Conservation (phyloP, 2,329 filamentous ascomycete genomes). For the Hawksworthiomyces lignivorus region DNA sequence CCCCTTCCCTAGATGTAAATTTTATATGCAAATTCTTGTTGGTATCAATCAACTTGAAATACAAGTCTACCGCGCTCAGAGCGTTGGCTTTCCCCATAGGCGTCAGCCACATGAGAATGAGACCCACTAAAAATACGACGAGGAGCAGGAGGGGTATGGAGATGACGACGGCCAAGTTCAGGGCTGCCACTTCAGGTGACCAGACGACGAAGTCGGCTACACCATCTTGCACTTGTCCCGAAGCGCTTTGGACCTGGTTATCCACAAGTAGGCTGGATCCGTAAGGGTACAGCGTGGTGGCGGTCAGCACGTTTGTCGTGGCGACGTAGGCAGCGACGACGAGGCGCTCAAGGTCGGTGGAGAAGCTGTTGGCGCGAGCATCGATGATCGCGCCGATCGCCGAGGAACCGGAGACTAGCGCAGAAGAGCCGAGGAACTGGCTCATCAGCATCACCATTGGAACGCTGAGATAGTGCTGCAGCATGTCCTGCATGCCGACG, state of each 20-base stretch:
- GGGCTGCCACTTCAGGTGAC: slow-evolving; percentile 16
- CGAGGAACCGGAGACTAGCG: slow-evolving; percentile 14
- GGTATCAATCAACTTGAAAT: too few relatives aligned
- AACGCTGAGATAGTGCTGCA: slow-evolving; percentile 8
- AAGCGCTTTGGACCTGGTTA: slow-evolving; percentile 13
- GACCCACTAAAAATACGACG: background rate
- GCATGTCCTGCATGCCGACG: slow-evolving; percentile 8
- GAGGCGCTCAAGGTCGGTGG: slow-evolving; percentile 18
- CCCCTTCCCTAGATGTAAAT: too few relatives aligned
- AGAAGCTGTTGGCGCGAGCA: slow-evolving; percentile 16
- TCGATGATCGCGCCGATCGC: slow-evolving; percentile 16
- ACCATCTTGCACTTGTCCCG: slow-evolving; percentile 9
- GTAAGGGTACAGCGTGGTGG: slow-evolving; percentile 17
- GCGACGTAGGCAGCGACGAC: slow-evolving; percentile 19
- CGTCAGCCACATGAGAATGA: background rate
- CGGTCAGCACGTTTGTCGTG: slow-evolving; percentile 18
- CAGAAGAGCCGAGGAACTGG: slow-evolving; percentile 11
- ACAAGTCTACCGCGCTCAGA: too few relatives aligned
- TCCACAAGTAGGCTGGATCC: background rate
- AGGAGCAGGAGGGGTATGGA: slow-evolving; percentile 15
- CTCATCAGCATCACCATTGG: slow-evolving; percentile 14
- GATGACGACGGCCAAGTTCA: slow-evolving; percentile 18
- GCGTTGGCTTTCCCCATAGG: background rate
- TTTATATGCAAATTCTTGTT: too few relatives aligned
- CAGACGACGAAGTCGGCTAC: slow-evolving; percentile 20